phyloP scores from a whole-genome alignment of 2,329 filamentous ascomycete genomes.

The Tolypocladium ophioglossoides region DNA sequence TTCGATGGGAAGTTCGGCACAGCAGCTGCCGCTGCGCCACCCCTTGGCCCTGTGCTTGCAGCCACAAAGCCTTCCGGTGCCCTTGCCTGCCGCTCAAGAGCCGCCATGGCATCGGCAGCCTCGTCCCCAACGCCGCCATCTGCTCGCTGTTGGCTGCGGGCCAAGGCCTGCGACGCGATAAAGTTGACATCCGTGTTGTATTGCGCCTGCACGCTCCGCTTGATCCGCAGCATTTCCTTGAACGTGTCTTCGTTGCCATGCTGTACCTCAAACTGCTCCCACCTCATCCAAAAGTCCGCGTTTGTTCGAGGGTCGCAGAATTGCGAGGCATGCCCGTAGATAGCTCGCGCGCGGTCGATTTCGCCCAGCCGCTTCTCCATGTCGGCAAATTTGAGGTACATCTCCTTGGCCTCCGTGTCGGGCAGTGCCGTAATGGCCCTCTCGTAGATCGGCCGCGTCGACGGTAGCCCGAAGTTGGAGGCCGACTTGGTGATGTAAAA shows the following conservation, averaged over 20 bases:
- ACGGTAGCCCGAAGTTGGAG: slow-evolving; percentile 93
- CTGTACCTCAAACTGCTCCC: slow-evolving; percentile 94
- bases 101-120: slow-evolving; percentile 74
- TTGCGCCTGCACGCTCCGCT: slow-evolving; percentile 91
- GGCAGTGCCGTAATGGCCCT: slow-evolving; percentile 88
- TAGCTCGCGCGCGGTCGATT: slow-evolving; percentile 88
- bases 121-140: slow-evolving; percentile 27
- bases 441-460: slow-evolving; percentile 92
- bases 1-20: slow-evolving; percentile 44
- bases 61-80: slow-evolving; percentile 88
- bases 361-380: slow-evolving; percentile 89
- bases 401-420: slow-evolving; percentile 85
- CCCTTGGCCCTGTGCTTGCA: slow-evolving; percentile 64
- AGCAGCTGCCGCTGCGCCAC: slow-evolving; percentile 27
- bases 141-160: slow-evolving; percentile 61
- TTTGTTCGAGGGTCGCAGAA: slow-evolving; percentile 94
- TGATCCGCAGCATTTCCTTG: slow-evolving; percentile 98
- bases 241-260: slow-evolving; percentile 99
- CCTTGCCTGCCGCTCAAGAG: slow-evolving; percentile 75
- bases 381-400: slow-evolving; percentile 98
- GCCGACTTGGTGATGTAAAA: slow-evolving; percentile 99
- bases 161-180: slow-evolving; percentile 90
- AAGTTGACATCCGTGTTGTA: slow-evolving; percentile 99
- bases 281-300: slow-evolving; percentile 86
- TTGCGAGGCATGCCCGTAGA: slow-evolving; percentile 93